Conservation (phyloP, 225 moss, liverwort and hornwort genomes). For the Pseudoscleropodium purum region DNA sequence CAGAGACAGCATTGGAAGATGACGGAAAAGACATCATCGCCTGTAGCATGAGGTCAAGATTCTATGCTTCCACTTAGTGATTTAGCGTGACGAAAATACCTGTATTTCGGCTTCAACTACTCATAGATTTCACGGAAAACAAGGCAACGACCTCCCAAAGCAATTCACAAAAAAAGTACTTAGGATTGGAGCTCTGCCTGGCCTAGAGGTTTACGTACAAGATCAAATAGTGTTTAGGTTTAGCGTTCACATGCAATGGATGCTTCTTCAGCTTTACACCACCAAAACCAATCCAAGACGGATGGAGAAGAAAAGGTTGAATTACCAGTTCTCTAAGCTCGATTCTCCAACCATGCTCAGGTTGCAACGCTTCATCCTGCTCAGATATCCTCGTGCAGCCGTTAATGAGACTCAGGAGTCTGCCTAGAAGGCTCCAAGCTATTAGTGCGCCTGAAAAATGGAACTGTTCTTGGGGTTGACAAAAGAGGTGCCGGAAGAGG, state of each 20-base stretch:
- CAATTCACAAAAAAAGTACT: neutral
- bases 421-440: slow-evolving; percentile 26
- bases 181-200: neutral
- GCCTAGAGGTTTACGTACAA: neutral
- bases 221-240: neutral
- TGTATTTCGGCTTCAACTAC: neutral
- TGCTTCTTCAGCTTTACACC: neutral
- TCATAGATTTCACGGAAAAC: neutral
- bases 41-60: neutral
- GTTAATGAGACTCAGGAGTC: slow-evolving; percentile 1
- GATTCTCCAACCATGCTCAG: slow-evolving; percentile 16
- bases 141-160: neutral
- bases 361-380: slow-evolving; percentile 6
- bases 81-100: neutral
- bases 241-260: neutral
- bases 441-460: slow-evolving; percentile 30
- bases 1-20: neutral
- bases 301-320: neutral
- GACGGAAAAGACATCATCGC: neutral
- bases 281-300: neutral
- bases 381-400: slow-evolving; percentile 4
- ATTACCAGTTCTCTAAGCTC: neutral
- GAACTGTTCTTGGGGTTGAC: slow-evolving; percentile 14
- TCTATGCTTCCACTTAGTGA: neutral
- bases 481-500: neutral